Percentiles rank a stretch among this genome's conserved stretches.
These are phyloP conservation scores for Cochlearia excelsa DNA, from an alignment of 345 rosid genomes.

Conservation along the genomic window DNA sequence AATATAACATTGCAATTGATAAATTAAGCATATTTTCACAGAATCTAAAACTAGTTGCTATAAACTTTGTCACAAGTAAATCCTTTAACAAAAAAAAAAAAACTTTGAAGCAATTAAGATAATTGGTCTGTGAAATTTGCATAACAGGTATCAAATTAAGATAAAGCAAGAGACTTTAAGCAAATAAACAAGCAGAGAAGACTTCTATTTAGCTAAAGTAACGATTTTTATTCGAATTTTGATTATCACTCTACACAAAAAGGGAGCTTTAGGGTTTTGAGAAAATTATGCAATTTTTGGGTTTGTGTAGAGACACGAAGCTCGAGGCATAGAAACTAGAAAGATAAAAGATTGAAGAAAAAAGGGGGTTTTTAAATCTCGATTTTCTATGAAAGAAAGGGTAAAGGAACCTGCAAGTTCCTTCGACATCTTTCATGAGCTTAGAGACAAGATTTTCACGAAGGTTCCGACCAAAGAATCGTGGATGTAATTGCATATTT, in stretches of 20 bases:
- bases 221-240: slow-evolving; percentile 6
- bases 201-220: background rate
- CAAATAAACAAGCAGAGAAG: background rate
- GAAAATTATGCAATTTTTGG: slow-evolving; percentile 10
- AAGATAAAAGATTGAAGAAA: background rate
- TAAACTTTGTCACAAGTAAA: background rate
- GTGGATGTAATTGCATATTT: slow-evolving; percentile 91
- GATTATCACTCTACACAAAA: background rate
- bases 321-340: background rate
- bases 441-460: slow-evolving; percentile 73
- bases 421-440: slow-evolving; percentile 95
- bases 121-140: too few species aligned
- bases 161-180: background rate
- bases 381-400: background rate
- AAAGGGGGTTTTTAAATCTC: too few species aligned
- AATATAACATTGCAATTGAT: slow-evolving; percentile 4
- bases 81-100: too few species aligned
- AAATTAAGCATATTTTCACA: background rate
- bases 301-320: background rate
- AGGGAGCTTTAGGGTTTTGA: slow-evolving; percentile 17
- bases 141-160: background rate
- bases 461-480: slow-evolving; percentile 81
- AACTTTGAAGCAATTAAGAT: too few species aligned
- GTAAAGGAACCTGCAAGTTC: slow-evolving; percentile 73
- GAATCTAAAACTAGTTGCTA: background rate